Conservation (phyloP, 805 yeast species). For the Ogataea pignaliae region DNA sequence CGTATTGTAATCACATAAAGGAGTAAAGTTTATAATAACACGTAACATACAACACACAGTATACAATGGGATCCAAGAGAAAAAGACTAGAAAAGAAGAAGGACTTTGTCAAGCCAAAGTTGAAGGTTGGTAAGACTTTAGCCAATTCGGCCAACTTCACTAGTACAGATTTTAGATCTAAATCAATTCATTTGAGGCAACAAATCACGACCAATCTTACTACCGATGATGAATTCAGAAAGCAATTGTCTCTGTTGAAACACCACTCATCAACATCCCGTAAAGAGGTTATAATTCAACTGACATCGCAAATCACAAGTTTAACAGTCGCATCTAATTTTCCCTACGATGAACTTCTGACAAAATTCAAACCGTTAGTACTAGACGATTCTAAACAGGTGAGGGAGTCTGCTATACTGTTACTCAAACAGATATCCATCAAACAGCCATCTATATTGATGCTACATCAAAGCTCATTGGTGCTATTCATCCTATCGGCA, state of each 20-base stretch:
- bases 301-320: conserved; percentile 23
- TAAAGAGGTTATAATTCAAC: conserved; percentile 59
- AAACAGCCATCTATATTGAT: conserved; percentile 52
- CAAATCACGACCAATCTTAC: conserved; percentile 26
- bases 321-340: conserved; percentile 22
- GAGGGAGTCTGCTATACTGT: conserved; percentile 47
- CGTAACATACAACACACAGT: no score
- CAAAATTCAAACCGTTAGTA: conserved; percentile 56
- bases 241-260: conserved; percentile 62
- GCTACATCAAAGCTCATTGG: conserved; percentile 53
- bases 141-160: conserved; percentile 73
- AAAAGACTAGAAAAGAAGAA: conserved; percentile 62
- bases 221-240: conserved; percentile 45
- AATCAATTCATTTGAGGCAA: conserved; percentile 39
- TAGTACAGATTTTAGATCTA: conserved; percentile 79
- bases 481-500: conserved; percentile 80
- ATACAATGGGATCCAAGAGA: conserved; percentile 44
- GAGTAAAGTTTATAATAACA: no score
- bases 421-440: conserved; percentile 44
- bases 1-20: no score
- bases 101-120: conserved; percentile 73
- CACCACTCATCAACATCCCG: conserved; percentile 71
- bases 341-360: conserved; percentile 51
- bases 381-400: conserved; percentile 66
- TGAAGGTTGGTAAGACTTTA: conserved; percentile 82